A percentile compares a stretch with the other conserved stretches of the same genome.
phyloP scores from a whole-genome alignment of 2,329 filamentous ascomycete genomes.

The Zalaria sp. region DNA sequence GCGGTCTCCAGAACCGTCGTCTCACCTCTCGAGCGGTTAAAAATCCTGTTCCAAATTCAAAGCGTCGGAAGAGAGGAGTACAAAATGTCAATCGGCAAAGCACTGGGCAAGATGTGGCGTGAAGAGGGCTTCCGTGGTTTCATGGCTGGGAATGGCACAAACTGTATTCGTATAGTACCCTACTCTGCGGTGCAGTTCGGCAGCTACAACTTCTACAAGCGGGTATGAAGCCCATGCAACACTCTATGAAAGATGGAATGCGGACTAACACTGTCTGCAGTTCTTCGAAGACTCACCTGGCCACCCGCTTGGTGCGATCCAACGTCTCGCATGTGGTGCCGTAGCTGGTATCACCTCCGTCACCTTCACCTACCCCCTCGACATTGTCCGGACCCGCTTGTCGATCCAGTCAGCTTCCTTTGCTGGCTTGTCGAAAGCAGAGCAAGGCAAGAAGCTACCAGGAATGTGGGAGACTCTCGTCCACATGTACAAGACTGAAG shows the following conservation, averaged over 20 bases:
- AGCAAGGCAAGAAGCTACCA: constrained; percentile 50
- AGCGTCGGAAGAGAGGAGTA: constrained; percentile 84
- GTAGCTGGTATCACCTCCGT: constrained; percentile 91
- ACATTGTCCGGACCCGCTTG: constrained; percentile 89
- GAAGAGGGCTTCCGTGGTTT: constrained; percentile 96
- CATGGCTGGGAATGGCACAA: constrained; percentile 95
- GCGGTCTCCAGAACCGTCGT: constrained; percentile 97
- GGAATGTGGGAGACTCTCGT: constrained; percentile 83
- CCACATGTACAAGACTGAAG: constrained; percentile 82
- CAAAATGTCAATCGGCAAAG: constrained; percentile 79
- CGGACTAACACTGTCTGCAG: constrained; percentile 18
- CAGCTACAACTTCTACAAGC: constrained; percentile 94
- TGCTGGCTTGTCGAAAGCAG: constrained; percentile 51
- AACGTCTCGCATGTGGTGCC: constrained; percentile 78
- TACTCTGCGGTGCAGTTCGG: constrained; percentile 98
- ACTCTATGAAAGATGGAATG: neutral
- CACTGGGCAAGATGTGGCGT: constrained; percentile 84
- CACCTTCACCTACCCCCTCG: constrained; percentile 85
- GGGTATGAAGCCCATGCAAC: constrained; percentile 40
- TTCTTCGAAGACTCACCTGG: constrained; percentile 68
- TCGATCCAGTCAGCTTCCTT: constrained; percentile 98
- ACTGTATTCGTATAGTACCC: constrained; percentile 94
- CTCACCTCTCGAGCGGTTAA: constrained; percentile 85
- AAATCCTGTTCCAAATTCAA: constrained; percentile 96
- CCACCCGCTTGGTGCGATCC: constrained; percentile 56